Conservation (phyloP, 1,284 basidiomycete species). For the Bjerkandera adusta region DNA sequence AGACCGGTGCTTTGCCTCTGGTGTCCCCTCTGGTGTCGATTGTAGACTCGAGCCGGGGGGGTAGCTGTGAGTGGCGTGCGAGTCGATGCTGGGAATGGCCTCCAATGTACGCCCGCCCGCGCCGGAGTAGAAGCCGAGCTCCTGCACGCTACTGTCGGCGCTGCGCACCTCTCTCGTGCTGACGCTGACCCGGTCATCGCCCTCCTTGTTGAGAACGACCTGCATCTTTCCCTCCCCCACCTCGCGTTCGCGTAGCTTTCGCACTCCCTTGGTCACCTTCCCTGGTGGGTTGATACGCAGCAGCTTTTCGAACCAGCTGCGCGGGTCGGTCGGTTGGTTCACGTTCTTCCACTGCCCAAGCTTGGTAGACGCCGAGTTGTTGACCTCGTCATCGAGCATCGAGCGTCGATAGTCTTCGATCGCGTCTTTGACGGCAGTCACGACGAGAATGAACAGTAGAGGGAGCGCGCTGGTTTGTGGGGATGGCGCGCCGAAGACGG, state of each 20-base stretch:
- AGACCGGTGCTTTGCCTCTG: constrained; percentile 13
- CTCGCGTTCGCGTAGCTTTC: constrained; percentile 83
- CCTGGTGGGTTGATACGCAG: constrained; percentile 69
- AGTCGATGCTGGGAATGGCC: constrained; percentile 66
- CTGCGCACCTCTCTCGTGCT: constrained; percentile 32
- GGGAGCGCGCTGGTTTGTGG: constrained; percentile 87
- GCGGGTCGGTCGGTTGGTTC: constrained; percentile 80
- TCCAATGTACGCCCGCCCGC: constrained; percentile 52
- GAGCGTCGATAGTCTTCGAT: constrained; percentile 93
- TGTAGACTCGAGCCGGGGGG: constrained; percentile 38
- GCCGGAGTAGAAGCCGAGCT: constrained; percentile 34
- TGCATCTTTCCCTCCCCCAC: constrained; percentile 56
- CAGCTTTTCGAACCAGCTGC: constrained; percentile 73
- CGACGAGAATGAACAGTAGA: constrained; percentile 81
- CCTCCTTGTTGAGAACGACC: constrained; percentile 59
- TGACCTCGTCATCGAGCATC: constrained; percentile 86
- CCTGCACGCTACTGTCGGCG: constrained; percentile 41
- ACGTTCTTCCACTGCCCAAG: constrained; percentile 89
- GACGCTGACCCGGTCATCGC: constrained; percentile 37
- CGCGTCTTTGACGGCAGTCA: constrained; percentile 94
- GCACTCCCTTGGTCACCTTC: constrained; percentile 81
- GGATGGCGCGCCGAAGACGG: constrained; percentile 87
- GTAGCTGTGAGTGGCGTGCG: constrained; percentile 65
- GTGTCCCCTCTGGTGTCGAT: constrained; percentile 4
- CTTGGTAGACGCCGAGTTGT: constrained; percentile 85